Base-by-base conservation (phyloP, 2,329 filamentous ascomycete species). In the Phialophora chinensis region DNA sequence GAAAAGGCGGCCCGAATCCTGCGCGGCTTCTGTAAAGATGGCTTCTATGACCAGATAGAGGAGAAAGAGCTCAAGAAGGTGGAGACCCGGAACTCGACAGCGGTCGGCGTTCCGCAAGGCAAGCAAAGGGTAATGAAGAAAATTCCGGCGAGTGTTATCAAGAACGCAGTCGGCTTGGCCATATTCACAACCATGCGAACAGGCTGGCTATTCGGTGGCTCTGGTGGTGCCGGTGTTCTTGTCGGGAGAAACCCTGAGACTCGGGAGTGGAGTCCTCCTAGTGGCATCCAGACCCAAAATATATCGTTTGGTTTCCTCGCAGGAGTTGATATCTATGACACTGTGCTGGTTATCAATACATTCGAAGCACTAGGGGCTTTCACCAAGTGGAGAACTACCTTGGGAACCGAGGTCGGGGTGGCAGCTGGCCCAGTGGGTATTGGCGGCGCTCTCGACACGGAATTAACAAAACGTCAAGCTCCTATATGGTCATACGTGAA, bases 181-280 rank as follows among this genome's bases (percentile, higher is more conserved):
- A 91, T 98, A 72, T 97, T 97, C 81, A 97, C 93, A 0, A 96
- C 92, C 33, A 96, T 97, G 92, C 89, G 94, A 66, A 94, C 92
- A 14, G 94, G 94, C 12, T 82, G 97, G 35, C 97, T 93, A 91
- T 85, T 96, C 72, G 94, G 91, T 54, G 94, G 94, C 54, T 93
- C 93, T 17, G 93, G 93, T 31, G 94, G 94, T 47, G 94, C 92
- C 65, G 94, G 94, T 59, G 86, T 98, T 47, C 84, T 98, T 47
- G 88, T 97, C 66, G 93, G 90, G 20, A 87, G 92, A 72, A 91
- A 91, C 33, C 78, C 79, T 74, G 89, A 90, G 27, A 93, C 96
- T 72, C 93, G 93, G 6, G 89, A 89, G 70, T 97, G 93, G 93
- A 95, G 92, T 70, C 91, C 93, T 8, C 94, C 94, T 0, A 96